Base-by-base conservation (phyloP, 495 filamentous ascomycete genomes). In the Rostrohypoxylon terebratum region DNA sequence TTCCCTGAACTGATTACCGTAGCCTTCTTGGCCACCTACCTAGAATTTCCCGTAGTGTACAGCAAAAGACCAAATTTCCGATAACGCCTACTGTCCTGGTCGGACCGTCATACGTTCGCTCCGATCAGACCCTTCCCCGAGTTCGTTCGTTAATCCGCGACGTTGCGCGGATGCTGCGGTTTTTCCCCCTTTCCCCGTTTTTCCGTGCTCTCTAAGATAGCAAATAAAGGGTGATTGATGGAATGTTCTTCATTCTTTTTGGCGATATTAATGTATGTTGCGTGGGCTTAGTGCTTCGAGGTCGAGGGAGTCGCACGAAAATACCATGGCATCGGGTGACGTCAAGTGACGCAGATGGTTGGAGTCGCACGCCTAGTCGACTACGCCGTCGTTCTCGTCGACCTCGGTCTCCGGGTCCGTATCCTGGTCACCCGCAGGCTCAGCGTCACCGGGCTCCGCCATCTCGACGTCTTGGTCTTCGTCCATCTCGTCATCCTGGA, bases 361-460 rank as follows among this genome's bases (percentile, higher is more conserved):
- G 1, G 13, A n/a, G 38, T 9, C 0, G 3, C 5, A 21, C 67
- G 62, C 60, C 59, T 54, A 48, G 13, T 64, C 59, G 3, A 31
- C 60, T 0, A 31, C 73, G 8, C 65, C 68, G 2, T 77, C 71
- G 42, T 82, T 61, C 68, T 85, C 40, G 66, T 83, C 44, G 76
- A 81, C 72, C 74, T 83, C 71, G 75, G 83, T 63, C 70, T 85
- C 67, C 67, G 83, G 28, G 36, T 82, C 70, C 64, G 83, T 45
- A 73, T 85, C 68, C 62, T 80, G 44, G 28, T 77, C 48, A 76
- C 77, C 42, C 38, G 82, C 47, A 54, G 71, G 33, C 48, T 83
- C 59, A 66, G 58, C 34, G 9, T 76, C 76, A 13, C 68, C 76
- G 20, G 57, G 48, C 0, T 64, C 79, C 33, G 47, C 72, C 79